These are phyloP conservation scores for Chrysanthemum seticuspe DNA, from an alignment of 129 eudicot species.

Conservation along the genomic window DNA sequence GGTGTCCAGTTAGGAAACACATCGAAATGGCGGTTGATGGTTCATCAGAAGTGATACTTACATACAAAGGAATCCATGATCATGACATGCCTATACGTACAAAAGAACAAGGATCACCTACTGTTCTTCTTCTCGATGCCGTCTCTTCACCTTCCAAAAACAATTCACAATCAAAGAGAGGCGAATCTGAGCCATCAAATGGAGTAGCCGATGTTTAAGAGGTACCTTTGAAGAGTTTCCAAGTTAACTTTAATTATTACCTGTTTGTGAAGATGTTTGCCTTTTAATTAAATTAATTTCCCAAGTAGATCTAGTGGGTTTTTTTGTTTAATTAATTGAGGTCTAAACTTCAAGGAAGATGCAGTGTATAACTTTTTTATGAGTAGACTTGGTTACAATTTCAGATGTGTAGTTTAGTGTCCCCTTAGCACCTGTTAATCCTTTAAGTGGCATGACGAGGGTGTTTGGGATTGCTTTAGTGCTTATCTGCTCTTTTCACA, in stretches of 20 bases:
- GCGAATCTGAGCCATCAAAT: slow-evolving; percentile 34
- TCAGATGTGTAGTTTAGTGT: slow-evolving; percentile 26
- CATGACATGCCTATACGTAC: slow-evolving; percentile 69
- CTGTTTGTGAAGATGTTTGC: slow-evolving; percentile 19
- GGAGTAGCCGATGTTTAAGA: slow-evolving; percentile 15
- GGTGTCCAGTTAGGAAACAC: slow-evolving; percentile 94
- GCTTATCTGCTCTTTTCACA: too few species aligned
- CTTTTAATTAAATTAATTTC: slow-evolving; percentile 25
- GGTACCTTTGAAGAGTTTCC: slow-evolving; percentile 17
- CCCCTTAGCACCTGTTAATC: neutral
- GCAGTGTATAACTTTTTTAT: slow-evolving; percentile 17
- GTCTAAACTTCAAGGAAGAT: slow-evolving; percentile 1
- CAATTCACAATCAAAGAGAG: slow-evolving; percentile 27
- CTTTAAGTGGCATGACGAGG: neutral
- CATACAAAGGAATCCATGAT: slow-evolving; percentile 84
- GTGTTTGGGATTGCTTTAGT: too few species aligned
- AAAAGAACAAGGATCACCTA: slow-evolving; percentile 50
- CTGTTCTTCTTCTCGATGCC: slow-evolving; percentile 34
- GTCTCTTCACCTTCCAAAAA: slow-evolving; percentile 40
- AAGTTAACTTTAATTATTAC: neutral
- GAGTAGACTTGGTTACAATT: slow-evolving; percentile 21
- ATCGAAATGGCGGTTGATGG: slow-evolving; percentile 70
- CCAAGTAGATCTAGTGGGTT: slow-evolving; percentile 28
- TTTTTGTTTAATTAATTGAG: slow-evolving; percentile 25
- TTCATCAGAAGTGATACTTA: slow-evolving; percentile 51